These are phyloP conservation scores for Stagonosporopsis chrysanthemi DNA, from an alignment of 2,329 filamentous ascomycete genomes.

Conservation along the genomic window DNA sequence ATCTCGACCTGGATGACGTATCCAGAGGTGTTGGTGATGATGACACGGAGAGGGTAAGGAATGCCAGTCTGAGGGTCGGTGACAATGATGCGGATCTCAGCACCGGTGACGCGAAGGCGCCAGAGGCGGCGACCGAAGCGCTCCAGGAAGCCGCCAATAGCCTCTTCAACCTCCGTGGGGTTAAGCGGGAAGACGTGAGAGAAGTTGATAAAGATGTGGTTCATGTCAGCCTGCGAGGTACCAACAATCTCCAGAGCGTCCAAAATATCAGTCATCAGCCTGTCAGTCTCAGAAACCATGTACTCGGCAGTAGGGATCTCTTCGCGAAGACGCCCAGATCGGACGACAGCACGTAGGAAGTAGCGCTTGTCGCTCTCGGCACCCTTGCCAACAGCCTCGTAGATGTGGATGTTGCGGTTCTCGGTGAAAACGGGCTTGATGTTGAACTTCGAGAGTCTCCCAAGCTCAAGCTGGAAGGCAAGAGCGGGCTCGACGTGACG, in stretches of 20 bases:
- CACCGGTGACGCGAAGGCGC: conserved; percentile 94
- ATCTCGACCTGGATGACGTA: conserved; percentile 98
- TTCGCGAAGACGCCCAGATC: conserved; percentile 91
- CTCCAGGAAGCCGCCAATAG: conserved; percentile 92
- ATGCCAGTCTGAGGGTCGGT: conserved; percentile 84
- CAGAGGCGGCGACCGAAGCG: conserved; percentile 94
- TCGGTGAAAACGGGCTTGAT: conserved; percentile 99
- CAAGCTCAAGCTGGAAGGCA: conserved; percentile 97
- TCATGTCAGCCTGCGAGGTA: conserved; percentile 98
- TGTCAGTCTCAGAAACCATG: conserved; percentile 94
- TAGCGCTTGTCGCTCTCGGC: conserved; percentile 97
- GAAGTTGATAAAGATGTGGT: conserved; percentile 99
- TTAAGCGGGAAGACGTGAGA: conserved; percentile 93
- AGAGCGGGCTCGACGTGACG: conserved; percentile 96
- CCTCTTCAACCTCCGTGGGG: conserved; percentile 89
- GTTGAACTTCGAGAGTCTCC: conserved; percentile 92
- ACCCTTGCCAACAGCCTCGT: conserved; percentile 93
- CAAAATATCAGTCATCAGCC: conserved; percentile 95
- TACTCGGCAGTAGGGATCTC: conserved; percentile 99
- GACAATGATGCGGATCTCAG: conserved; percentile 98
- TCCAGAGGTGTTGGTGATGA: conserved; percentile 97
- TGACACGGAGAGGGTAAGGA: conserved; percentile 90
- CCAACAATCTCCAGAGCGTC: conserved; percentile 98
- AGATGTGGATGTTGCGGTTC: conserved; percentile 99
- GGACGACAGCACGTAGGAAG: conserved; percentile 95